Conservation (phyloP, 140 eudicot species). For the Bidens hawaiensis region DNA sequence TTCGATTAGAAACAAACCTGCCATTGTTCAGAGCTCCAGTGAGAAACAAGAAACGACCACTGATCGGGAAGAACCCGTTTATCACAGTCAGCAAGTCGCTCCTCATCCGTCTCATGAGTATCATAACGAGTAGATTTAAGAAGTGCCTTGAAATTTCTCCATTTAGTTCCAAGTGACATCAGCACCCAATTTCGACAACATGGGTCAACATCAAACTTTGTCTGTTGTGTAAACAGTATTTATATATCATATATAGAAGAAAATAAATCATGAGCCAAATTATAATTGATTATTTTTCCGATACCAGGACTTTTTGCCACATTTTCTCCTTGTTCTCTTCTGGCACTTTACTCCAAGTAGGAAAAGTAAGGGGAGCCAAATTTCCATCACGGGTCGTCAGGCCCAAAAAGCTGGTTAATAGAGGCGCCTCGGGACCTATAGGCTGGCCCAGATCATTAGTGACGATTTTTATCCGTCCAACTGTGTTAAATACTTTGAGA, state of each 20-base stretch:
- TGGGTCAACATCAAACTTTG: conserved; percentile 50
- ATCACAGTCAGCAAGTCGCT: conserved; percentile 64
- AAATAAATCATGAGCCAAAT: neutral
- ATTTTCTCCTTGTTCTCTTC: conserved; percentile 47
- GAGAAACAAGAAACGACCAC: conserved; percentile 48
- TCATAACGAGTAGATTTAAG: conserved; percentile 41
- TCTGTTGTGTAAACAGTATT: conserved; percentile 23
- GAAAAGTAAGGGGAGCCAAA: conserved; percentile 49
- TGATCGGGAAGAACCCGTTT: conserved; percentile 62
- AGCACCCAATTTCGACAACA: conserved; percentile 43
- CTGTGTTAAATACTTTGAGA: conserved; percentile 24
- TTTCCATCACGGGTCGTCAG: conserved; percentile 48
- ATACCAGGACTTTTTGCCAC: conserved; percentile 70
- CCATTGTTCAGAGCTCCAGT: conserved; percentile 47
- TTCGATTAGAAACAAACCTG: conserved; percentile 27
- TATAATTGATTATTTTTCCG: neutral
- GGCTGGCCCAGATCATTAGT: conserved; percentile 50
- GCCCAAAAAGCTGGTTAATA: conserved; percentile 43
- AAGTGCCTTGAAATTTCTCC: conserved; percentile 48
- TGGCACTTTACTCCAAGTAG: conserved; percentile 50
- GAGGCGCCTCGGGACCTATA: conserved; percentile 42
- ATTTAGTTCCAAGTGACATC: conserved; percentile 47
- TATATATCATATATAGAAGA: neutral
- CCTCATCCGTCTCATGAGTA: conserved; percentile 46
- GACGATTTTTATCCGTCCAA: conserved; percentile 27